Percentiles rank a stretch among this genome's conserved stretches.
phyloP scores from a whole-genome alignment of 192 early-diverging fungal genomes.

The Diversispora eburnea region DNA sequence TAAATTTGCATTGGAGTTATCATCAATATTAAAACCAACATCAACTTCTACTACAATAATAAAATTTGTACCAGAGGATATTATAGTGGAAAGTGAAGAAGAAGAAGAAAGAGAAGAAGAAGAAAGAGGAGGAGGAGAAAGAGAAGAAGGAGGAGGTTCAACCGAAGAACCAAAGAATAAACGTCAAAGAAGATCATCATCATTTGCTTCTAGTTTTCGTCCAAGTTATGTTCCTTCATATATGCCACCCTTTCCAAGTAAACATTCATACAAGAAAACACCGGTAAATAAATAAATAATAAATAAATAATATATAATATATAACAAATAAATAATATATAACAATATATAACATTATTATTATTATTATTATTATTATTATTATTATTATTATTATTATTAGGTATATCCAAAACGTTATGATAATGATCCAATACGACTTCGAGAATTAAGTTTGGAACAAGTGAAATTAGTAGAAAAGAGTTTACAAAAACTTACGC shows the following conservation, averaged over 20 bases:
- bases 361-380: background rate
- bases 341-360: background rate
- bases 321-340: conserved; percentile 34
- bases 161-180: background rate
- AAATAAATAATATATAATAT: background rate
- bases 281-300: conserved; percentile 38
- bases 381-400: background rate
- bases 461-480: conserved; percentile 55
- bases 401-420: conserved; percentile 53
- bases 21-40: background rate
- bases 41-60: background rate
- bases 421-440: conserved; percentile 44
- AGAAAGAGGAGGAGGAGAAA: too few species aligned
- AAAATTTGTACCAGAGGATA: background rate
- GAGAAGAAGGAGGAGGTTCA: background rate
- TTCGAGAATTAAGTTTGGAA: conserved; percentile 50
- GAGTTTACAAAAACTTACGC: conserved; percentile 47
- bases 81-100: background rate
- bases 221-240: conserved; percentile 48
- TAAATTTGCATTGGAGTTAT: background rate
- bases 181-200: background rate
- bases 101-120: background rate
- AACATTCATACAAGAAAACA: conserved; percentile 56
- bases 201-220: conserved; percentile 7
- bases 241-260: conserved; percentile 50